Evolutionary conservation across 164 flowering plant species (phyloP), one percentile per base, ranked within the genome.

Genomic region (Hamamelis virginiana): DNA sequence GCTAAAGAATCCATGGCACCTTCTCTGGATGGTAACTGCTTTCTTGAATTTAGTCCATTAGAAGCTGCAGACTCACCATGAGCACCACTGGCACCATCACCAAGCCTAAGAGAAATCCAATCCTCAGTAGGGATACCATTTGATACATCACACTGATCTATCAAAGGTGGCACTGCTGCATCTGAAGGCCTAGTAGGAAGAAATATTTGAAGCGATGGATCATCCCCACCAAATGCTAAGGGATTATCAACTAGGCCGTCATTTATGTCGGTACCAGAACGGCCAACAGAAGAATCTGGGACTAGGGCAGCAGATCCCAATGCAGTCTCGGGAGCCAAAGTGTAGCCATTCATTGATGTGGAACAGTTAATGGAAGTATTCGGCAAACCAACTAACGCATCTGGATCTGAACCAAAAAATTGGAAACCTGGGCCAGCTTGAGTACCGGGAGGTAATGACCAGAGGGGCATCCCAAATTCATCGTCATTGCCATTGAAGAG

Each of bases 21-120:
- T 46, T 84, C 90, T 69, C 76, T 76, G 18, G 89, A 58, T 38
- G 82, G 72, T 33, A 79, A 21, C 60, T 82, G 88, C 62, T 84
- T 81, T 64, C 80, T 75, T 13, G 82, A 64, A 73, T 69, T 77
- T 43, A 79, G 71, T 43, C 83, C 87, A 82, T 78, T 85, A 62
- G 72, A 69, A 55, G 80, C 56, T 44, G 76, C 64, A 66, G 89
- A 41, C 43, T 82, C 87, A 65, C 69, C 74, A 58, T 82, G 85
- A 70, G 66, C 69, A 23, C 77, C 80, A 70, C 79, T 72, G 15
- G 80, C 79, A 64, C 90, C 78, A 69, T 77, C 94, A 51, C 99
- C 99, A 73, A 93, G 90, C 74, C 89, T 80, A 41, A 96, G 94
- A 68, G 99, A 93, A 59, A 91, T 90, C 97, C 97, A 96, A 74